A percentile compares a stretch with the other conserved stretches of the same genome.
These are phyloP conservation scores for Colletotrichum lentis DNA, from an alignment of 2,329 filamentous ascomycete species.

Conservation along the genomic window DNA sequence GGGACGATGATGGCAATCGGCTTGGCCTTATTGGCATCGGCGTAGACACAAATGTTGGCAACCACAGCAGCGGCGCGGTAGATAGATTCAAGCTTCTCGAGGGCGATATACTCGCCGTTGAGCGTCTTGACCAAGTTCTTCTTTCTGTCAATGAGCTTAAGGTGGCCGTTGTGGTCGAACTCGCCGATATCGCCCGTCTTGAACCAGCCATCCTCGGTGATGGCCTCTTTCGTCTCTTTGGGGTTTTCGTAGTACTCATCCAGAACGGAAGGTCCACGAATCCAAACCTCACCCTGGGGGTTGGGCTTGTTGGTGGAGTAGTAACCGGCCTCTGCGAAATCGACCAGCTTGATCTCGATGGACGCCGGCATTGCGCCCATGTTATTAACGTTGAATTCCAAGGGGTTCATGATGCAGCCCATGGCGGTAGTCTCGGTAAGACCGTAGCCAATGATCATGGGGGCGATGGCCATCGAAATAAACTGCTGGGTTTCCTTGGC, in stretches of 20 bases:
- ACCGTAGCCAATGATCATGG: conserved; percentile 90
- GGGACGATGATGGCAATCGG: conserved; percentile 66
- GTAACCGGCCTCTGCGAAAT: conserved; percentile 85
- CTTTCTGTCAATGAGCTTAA: conserved; percentile 83
- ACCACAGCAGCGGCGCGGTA: conserved; percentile 61
- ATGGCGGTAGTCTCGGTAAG: conserved; percentile 85
- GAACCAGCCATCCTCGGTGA: conserved; percentile 83
- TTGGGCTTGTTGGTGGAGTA: conserved; percentile 75
- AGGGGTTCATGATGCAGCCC: conserved; percentile 77
- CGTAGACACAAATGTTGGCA: conserved; percentile 65
- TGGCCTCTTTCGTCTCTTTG: conserved; percentile 75
- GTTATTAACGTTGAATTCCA: conserved; percentile 76
- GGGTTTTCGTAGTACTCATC: conserved; percentile 80
- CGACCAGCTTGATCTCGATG: conserved; percentile 85
- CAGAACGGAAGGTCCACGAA: conserved; percentile 77
- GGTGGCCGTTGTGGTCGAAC: conserved; percentile 74
- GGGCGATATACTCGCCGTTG: conserved; percentile 82
- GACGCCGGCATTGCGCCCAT: conserved; percentile 78
- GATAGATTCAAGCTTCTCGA: conserved; percentile 72
- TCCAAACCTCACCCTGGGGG: conserved; percentile 88
- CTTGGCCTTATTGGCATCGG: conserved; percentile 59
- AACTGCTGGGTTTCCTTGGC: conserved; percentile 87
- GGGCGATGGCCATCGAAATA: conserved; percentile 86
- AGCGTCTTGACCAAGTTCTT: conserved; percentile 88
- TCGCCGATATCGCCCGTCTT: conserved; percentile 87